Conservation (phyloP, 345 rosid genomes). For the Eucalyptus curtisii region DNA sequence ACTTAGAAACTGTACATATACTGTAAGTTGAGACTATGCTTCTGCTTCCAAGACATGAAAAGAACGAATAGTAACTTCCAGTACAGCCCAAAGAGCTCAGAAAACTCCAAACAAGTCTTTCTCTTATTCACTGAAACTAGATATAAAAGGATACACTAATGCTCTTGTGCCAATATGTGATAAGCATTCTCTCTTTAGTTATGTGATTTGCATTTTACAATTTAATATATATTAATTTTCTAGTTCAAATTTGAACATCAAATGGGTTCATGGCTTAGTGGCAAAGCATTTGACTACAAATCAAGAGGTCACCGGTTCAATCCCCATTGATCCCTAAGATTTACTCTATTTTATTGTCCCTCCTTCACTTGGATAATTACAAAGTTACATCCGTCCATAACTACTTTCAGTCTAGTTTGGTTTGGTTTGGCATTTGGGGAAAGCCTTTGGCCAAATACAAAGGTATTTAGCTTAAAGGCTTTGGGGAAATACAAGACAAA, state of each 20-base stretch:
- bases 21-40: background rate
- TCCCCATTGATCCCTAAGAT: too few species aligned
- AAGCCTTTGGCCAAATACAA: too few species aligned
- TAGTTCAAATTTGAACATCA: too few species aligned
- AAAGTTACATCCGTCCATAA: too few species aligned
- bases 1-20: background rate
- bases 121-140: background rate
- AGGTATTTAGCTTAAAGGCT: too few species aligned
- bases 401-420: too few species aligned
- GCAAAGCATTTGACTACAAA: conserved; percentile 80
- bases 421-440: too few species aligned
- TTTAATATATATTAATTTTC: too few species aligned
- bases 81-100: background rate
- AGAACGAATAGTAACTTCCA: background rate
- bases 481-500: too few species aligned
- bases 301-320: conserved; percentile 33
- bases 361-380: too few species aligned
- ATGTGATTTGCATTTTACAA: background rate
- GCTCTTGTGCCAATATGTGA: background rate
- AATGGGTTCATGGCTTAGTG: conserved; percentile 63
- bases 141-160: background rate
- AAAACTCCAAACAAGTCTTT: background rate
- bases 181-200: background rate
- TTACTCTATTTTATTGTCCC: too few species aligned
- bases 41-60: background rate